phyloP scores from a whole-genome alignment of 352 stramenopile species.

The Pythium chondricola region DNA sequence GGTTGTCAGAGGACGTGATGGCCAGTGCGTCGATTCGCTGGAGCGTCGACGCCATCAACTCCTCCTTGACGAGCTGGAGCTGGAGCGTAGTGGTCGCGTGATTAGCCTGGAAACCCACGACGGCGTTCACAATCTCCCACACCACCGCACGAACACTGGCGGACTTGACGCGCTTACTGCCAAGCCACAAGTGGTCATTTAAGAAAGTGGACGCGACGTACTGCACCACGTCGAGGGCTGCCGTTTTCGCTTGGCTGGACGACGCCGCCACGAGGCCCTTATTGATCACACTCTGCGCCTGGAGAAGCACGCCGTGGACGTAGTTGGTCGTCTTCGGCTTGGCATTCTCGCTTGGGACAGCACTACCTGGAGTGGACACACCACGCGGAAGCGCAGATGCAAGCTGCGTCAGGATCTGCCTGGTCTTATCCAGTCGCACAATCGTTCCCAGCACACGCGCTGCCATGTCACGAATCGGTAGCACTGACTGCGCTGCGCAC shows the following conservation, averaged over 20 bases:
- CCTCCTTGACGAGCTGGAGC: slow-evolving; percentile 5
- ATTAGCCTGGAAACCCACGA: slow-evolving; percentile 27
- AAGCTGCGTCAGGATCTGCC: slow-evolving; percentile 30
- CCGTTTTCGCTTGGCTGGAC: slow-evolving; percentile 5
- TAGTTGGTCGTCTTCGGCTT: slow-evolving; percentile 40
- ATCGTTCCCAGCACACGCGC: slow-evolving; percentile 71
- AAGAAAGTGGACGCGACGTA: slow-evolving; percentile 30
- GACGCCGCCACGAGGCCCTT: slow-evolving; percentile 20
- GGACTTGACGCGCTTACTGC: slow-evolving; percentile 23
- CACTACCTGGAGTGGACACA: slow-evolving; percentile 7
- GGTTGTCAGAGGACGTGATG: background rate
- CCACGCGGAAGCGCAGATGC: slow-evolving; percentile 35
- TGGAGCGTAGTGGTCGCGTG: background rate
- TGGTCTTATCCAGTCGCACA: slow-evolving; percentile 44
- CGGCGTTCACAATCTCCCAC: slow-evolving; percentile 38
- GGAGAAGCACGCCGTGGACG: slow-evolving; percentile 56
- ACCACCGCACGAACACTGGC: slow-evolving; percentile 41
- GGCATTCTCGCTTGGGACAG: background rate
- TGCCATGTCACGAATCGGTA: slow-evolving; percentile 75
- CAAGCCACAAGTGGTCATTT: slow-evolving; percentile 42
- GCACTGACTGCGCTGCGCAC: slow-evolving; percentile 64
- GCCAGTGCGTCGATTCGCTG: slow-evolving; percentile 4
- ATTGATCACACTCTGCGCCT: slow-evolving; percentile 44
- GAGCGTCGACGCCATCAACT: background rate
- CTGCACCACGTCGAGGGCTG: slow-evolving; percentile 21